Evolutionary conservation across 2,329 filamentous ascomycete species (phyloP).

Genomic region (Curvularia lunata): DNA sequence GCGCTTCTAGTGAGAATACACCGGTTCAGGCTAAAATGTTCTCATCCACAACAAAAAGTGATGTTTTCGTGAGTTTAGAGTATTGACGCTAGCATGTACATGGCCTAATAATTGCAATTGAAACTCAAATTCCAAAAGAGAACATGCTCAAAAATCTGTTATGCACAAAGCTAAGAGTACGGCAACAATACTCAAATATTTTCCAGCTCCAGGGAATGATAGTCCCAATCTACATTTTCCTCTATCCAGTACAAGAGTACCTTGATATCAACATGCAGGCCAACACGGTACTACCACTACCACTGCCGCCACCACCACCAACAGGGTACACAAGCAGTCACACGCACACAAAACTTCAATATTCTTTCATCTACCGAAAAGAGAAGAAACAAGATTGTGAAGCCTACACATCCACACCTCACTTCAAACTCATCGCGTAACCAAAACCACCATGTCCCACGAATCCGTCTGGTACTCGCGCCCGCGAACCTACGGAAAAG

Average conservation of each 20-base stretch:
- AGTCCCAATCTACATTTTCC: not conserved
- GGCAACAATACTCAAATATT: not conserved
- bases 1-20: not conserved
- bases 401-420: not conserved
- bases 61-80: not conserved
- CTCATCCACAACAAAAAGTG: not conserved
- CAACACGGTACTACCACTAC: slow-evolving; percentile 6
- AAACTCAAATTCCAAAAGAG: not conserved
- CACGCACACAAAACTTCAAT: not conserved
- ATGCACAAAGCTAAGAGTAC: not conserved
- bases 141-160: not conserved
- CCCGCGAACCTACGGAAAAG: slow-evolving; percentile 95
- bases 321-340: not conserved
- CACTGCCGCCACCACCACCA: not conserved
- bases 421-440: not conserved
- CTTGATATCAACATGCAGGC: slow-evolving; percentile 2
- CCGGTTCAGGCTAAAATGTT: not conserved
- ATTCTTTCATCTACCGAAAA: not conserved
- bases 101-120: too few relatives aligned
- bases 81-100: too few relatives aligned
- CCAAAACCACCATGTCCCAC: slow-evolving; percentile 32
- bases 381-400: not conserved
- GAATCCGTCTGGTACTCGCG: slow-evolving; percentile 88
- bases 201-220: not conserved
- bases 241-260: not conserved